Evolutionary conservation across 805 yeast genomes (phyloP), one percentile per base, ranked within the genome.

Genomic region (Nakazawaea siamensis): DNA sequence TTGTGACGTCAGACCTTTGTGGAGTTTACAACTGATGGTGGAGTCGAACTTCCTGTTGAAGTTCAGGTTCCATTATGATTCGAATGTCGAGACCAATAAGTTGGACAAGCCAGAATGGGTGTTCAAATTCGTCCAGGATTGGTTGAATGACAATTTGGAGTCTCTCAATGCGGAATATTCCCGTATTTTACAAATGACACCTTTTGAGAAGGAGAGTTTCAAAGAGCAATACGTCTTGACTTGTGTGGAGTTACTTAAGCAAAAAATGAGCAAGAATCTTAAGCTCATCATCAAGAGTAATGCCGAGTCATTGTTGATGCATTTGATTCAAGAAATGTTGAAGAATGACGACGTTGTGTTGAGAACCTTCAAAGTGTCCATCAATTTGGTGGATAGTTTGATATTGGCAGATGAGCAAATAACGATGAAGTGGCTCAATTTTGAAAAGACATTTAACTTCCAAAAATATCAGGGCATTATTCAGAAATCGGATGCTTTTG

Each of bases 31-130:
- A 27, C 49, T 60, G 1, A 50, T 81, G 20, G 50, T 70, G 3
- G 51, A 55, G 18, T 70, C 72, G 1, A 26, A 29, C 16, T 59
- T 78, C 19, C 55, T 57, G 6, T 44, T 62, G 10, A 62, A 82
- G 27, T 74, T 82, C 48, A 56, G 62, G 27, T 81, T 57, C 54
- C 85, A 82, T 49, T 81, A 80, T 47, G 68, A 70, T 32, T 59
- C 70, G 4, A 57, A 65, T 19, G 59, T 54, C 26, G 80, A 76
- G 23, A 80, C 88, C 0, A 79, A 78, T 46, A 67, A 73, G 29
- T 47, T 73, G 18, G 76, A 78, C 38, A 75, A 75, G 46, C 88
- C 90, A 1, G 88, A 81, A 49, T 80, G 85, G 80, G 69, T 76
- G 3, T 64, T 80, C 40, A 54, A 59, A 13, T 80, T 68, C 45